Evolutionary conservation across 495 filamentous ascomycete species (phyloP), one percentile per base, ranked within the genome.

Genomic region (Friedmanniomyces endolithicus): DNA sequence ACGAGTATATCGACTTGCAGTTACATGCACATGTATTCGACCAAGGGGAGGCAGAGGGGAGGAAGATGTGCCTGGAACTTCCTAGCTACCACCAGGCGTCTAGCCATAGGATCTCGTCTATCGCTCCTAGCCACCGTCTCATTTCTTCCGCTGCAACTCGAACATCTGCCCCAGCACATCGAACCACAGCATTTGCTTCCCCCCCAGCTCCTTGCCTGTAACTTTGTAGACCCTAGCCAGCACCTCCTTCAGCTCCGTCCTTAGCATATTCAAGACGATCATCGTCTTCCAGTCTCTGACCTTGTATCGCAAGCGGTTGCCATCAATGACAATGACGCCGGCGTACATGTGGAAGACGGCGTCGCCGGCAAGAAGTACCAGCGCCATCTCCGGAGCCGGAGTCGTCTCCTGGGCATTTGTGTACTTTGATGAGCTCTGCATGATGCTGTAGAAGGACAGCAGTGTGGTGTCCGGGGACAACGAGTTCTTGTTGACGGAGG

Each of bases 391-490:
- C 24, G 94, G 83, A 8, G 84, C 85, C 0, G 83, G 80, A 1
- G 81, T 89, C 0, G 88, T 95, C 58, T 95, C 89, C 57, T 95
- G 88, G 0, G 90, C 92, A 57, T 94, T 92, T 56, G 88, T 85
- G 68, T 79, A 81, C 52, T 78, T 83, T 61, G 85, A 92, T 23
- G 73, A 72, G 1, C 84, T 83, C 68, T 95, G 88, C 89, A 96
- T 94, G 56, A 96, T 94, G 59, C 90, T 83, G 67, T 98, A 96
- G 66, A 90, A 98, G 0, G 85, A 88, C 43, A 97, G 68, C 82
- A 85, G 95, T 63, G 79, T 79, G n/a, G 85, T 65, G 17, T 78
- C 73, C 14, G 79, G 74, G 6, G 59, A 29, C 4, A 49, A 17
- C 20, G 76, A 71, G 19, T 73, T 77, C 65, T 89, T 87, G 66